Evolutionary conservation across 2,329 filamentous ascomycete genomes (phyloP).

Genomic region (Tolypocladium album): DNA sequence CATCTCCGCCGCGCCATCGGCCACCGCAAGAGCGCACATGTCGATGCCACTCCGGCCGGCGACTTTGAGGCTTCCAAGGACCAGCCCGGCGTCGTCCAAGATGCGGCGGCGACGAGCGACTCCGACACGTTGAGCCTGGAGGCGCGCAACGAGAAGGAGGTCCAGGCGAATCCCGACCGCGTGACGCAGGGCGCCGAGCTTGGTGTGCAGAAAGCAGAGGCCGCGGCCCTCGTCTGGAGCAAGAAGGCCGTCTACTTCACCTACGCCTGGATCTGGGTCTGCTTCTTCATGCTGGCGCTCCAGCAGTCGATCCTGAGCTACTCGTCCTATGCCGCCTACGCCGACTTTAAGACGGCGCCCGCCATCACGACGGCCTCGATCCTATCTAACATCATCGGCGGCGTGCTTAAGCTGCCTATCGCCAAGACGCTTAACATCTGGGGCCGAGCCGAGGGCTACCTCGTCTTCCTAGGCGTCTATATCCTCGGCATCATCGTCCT

Average conservation of each 20-base stretch:
- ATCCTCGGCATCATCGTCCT: slow-evolving; percentile 47
- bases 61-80: background rate
- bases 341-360: slow-evolving; percentile 38
- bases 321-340: slow-evolving; percentile 31
- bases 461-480: slow-evolving; percentile 37
- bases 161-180: background rate
- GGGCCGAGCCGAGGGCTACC: slow-evolving; percentile 50
- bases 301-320: slow-evolving; percentile 26
- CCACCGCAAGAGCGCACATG: background rate
- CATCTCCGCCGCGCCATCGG: background rate
- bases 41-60: background rate
- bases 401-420: slow-evolving; percentile 49
- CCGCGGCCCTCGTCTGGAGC: slow-evolving; percentile 27
- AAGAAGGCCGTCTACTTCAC: slow-evolving; percentile 24
- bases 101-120: background rate
- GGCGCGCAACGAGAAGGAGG: background rate
- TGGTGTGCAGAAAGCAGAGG: slow-evolving; percentile 29
- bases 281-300: slow-evolving; percentile 36
- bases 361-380: slow-evolving; percentile 40
- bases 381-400: slow-evolving; percentile 39
- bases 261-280: slow-evolving; percentile 31
- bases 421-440: slow-evolving; percentile 56
- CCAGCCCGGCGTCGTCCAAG: background rate
- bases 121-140: background rate
- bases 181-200: slow-evolving; percentile 12